Percentiles rank a stretch among this genome's conserved stretches.
phyloP scores from a whole-genome alignment of 345 rosid genomes.

The Eucalyptus decipiens region DNA sequence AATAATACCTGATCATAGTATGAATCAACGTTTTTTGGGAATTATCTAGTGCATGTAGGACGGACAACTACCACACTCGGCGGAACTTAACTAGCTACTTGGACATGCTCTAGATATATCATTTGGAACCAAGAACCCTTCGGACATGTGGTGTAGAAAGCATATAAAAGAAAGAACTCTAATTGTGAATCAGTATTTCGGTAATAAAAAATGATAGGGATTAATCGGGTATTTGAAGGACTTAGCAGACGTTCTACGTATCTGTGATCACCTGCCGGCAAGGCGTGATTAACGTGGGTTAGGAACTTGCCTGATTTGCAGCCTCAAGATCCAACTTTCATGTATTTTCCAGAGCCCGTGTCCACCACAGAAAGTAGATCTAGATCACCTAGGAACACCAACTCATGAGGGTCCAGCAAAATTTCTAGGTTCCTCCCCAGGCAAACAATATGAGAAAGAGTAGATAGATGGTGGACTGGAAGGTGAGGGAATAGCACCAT shows the following conservation, averaged over 20 bases:
- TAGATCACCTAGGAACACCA: not conserved
- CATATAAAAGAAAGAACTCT: not conserved
- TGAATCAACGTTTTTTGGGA: not conserved
- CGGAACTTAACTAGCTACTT: not conserved
- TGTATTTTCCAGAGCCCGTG: not conserved
- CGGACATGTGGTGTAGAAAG: not conserved
- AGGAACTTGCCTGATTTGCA: not conserved
- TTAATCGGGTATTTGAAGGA: not conserved
- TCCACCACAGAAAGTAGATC: not conserved
- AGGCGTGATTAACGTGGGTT: not conserved
- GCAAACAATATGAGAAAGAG: not conserved
- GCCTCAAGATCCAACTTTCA: not conserved
- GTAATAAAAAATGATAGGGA: no score
- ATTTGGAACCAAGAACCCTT: not conserved
- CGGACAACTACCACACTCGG: not conserved
- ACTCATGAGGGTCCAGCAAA: not conserved
- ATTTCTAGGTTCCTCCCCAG: not conserved
- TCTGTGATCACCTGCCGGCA: no score
- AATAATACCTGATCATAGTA: no score
- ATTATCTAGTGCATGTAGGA: not conserved
- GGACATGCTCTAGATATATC: not conserved
- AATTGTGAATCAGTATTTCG: not conserved
- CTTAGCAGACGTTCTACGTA: not conserved
- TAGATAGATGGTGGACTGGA: not conserved
- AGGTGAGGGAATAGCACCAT: not conserved